These are phyloP conservation scores for Boletus calvinii DNA, from an alignment of 1,284 basidiomycete species.

Conservation along the genomic window DNA sequence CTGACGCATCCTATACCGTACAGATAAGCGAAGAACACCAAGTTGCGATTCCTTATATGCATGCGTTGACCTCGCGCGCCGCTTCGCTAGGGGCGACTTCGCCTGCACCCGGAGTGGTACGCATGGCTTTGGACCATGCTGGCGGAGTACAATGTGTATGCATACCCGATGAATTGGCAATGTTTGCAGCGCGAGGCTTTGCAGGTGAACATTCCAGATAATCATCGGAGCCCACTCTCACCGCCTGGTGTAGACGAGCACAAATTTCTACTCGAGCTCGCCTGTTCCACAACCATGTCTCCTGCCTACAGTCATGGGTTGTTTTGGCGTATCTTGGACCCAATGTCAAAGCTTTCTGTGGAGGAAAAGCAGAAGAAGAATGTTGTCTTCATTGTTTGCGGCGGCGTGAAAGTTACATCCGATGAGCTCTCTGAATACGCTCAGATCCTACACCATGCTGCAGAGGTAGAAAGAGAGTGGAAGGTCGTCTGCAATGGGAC, in stretches of 20 bases:
- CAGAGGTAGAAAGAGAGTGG: constrained; percentile 33
- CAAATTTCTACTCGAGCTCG: constrained; percentile 68
- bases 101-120: constrained; percentile 57
- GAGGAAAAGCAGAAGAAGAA: constrained; percentile 22
- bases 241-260: constrained; percentile 56
- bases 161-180: constrained; percentile 65
- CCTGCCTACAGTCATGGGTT: constrained; percentile 59
- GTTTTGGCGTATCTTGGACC: constrained; percentile 41
- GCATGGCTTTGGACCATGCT: constrained; percentile 56
- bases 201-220: constrained; percentile 43
- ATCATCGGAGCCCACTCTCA: constrained; percentile 7
- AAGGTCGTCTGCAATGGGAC: constrained; percentile 41
- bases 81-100: constrained; percentile 69
- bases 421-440: constrained; percentile 51
- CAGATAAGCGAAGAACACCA: constrained; percentile 39
- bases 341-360: constrained; percentile 44
- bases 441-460: constrained; percentile 38
- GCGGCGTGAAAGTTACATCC: constrained; percentile 54
- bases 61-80: constrained; percentile 58
- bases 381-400: constrained; percentile 31
- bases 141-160: constrained; percentile 57
- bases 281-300: constrained; percentile 65
- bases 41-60: constrained; percentile 55
- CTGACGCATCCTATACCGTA: constrained; percentile 32
- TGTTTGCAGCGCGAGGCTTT: constrained; percentile 55